These are phyloP conservation scores for Kluyveromyces nonfermentans DNA, from an alignment of 805 yeast species.

Conservation along the genomic window DNA sequence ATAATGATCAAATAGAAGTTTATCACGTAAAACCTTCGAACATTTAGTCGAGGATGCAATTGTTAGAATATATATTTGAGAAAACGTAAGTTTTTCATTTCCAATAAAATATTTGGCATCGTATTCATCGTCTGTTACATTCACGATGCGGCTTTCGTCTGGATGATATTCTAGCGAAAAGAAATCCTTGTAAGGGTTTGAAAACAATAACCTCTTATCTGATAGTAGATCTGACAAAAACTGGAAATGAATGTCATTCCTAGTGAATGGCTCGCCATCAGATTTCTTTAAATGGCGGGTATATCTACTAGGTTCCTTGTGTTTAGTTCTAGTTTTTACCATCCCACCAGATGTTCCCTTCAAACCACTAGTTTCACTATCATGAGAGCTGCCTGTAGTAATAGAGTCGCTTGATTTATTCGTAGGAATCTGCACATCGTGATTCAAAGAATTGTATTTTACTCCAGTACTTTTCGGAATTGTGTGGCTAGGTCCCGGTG, in stretches of 20 bases:
- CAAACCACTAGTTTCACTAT: background rate
- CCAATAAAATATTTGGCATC: conserved; percentile 30
- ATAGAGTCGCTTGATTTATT: background rate
- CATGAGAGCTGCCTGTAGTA: background rate
- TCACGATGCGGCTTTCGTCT: conserved; percentile 25
- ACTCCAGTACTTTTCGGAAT: background rate
- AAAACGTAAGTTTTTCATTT: conserved; percentile 56
- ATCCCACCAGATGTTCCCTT: background rate
- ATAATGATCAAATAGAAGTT: conserved; percentile 52
- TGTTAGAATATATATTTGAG: conserved; percentile 74
- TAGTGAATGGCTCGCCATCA: conserved; percentile 89
- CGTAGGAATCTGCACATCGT: background rate
- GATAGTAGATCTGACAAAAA: conserved; percentile 57
- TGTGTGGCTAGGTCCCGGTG: background rate
- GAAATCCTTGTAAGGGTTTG: conserved; percentile 45
- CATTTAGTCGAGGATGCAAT: conserved; percentile 76
- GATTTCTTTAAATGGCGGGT: conserved; percentile 64
- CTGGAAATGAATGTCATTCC: conserved; percentile 79
- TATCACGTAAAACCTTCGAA: conserved; percentile 72
- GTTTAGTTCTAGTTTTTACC: conserved; percentile 8
- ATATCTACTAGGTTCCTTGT: conserved; percentile 19
- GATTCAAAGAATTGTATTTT: background rate
- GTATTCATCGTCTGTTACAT: conserved; percentile 26
- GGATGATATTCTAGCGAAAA: conserved; percentile 29
- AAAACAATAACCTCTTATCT: conserved; percentile 57